Evolutionary conservation across 139 green algal genomes (phyloP), one percentile per base, ranked within the genome.

Genomic region (Chlorella ohadii): DNA sequence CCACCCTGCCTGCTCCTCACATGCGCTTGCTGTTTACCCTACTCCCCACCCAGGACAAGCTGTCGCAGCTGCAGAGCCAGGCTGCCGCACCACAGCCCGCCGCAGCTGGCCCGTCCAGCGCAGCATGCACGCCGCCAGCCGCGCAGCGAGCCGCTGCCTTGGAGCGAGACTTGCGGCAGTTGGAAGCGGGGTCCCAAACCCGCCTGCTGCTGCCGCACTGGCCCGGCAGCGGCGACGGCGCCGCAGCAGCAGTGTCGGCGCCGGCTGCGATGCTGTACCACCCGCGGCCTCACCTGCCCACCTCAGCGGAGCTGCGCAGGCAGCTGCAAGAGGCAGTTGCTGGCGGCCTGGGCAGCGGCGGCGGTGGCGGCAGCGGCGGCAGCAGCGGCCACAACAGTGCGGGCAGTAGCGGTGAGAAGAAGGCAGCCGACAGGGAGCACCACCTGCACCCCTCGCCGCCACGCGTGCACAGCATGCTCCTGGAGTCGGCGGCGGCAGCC

Each of bases 151-250:
- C 75, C 1, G 75, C 75, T 16, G 75, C 75, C 2, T 33, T 81
- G 57, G 75, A 81, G 75, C 75, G 75, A 4, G 22, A 81, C 56
- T 57, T 81, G 31, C 36, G 38, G 23, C 55, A 28, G 36, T n/a
- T 81, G 56, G 75, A 81, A 57, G 75, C 36, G 3, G 2, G 12
- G 34, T 81, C 75, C 1, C 75, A 57, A 33, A 70, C 75, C 20
- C 56, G 70, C 3, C 75, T 81, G 34, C 75, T 81, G 75, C 75
- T 81, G 51, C 73, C 73, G 47, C 73, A 34, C 47, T 79, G 73
- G 73, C 73, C 73, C 27, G 22, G 72, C 41, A 25, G 75, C 51
- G 22, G 74, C 33, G 55, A 31, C 51, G 7, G 20, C 17, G 34
- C 38, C 13, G 23, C 38, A 34, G n/a, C 64, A 3, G n/a, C n/a